Conservation (phyloP, 768 basidiomycete genomes). For the Boletus insuetus region DNA sequence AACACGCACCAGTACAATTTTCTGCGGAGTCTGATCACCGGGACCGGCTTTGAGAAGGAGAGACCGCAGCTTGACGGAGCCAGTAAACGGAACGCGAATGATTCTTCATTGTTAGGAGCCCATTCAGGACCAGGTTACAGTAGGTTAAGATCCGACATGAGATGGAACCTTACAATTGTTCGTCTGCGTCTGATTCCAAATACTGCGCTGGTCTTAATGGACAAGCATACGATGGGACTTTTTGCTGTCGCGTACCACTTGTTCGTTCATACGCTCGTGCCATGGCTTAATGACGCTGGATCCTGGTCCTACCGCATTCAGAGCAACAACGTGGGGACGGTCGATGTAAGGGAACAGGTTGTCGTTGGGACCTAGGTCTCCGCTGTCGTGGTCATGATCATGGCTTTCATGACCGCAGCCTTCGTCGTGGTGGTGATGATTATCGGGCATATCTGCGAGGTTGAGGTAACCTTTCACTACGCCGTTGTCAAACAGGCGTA, state of each 20-base stretch:
- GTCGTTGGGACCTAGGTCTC: conserved; percentile 52
- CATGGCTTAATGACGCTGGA: conserved; percentile 81
- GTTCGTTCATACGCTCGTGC: conserved; percentile 73
- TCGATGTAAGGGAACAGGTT: conserved; percentile 78
- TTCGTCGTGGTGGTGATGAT: conserved; percentile 45
- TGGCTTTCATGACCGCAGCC: conserved; percentile 59
- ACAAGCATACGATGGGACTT: not conserved
- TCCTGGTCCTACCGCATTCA: conserved; percentile 60
- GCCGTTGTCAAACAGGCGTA: conserved; percentile 6
- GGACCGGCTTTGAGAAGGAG: conserved; percentile 86
- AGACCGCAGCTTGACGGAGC: conserved; percentile 79
- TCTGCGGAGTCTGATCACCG: conserved; percentile 69
- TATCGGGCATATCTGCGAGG: conserved; percentile 5
- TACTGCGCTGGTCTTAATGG: conserved; percentile 44
- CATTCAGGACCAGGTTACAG: conserved; percentile 3
- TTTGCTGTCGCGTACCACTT: conserved; percentile 44
- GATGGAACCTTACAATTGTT: conserved; percentile 64
- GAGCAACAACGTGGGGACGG: conserved; percentile 71
- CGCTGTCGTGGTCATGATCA: conserved; percentile 55
- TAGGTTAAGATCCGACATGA: not conserved
- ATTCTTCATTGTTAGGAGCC: conserved; percentile 47
- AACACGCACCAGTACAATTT: conserved; percentile 60
- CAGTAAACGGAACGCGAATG: conserved; percentile 82
- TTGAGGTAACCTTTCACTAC: too few species aligned
- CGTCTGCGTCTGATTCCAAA: conserved; percentile 88